Evolutionary conservation across 306 rosid species (phyloP).

Genomic region (Prunus persica): Prunus_persica_NCBIv2 NC_034009.1:36202001-36202500

Average conservation of each 20-base stretch:
- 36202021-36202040: conserved; percentile 4
- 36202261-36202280: conserved; percentile 2
- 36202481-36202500: not conserved
- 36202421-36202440: conserved; percentile 3
- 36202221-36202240: not conserved
- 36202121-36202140: not conserved
- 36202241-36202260: not conserved
- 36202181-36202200: not conserved
- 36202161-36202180: not conserved
- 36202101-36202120: not conserved
- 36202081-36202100: not conserved
- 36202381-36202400: conserved; percentile 9
- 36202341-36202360: conserved; percentile 13
- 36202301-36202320: not conserved
- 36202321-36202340: not conserved
- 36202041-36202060: conserved; percentile 16
- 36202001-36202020: not conserved
- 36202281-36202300: not conserved
- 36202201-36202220: not conserved
- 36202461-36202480: conserved; percentile 4
- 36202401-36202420: conserved; percentile 14
- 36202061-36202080: conserved; percentile 16
- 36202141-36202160: not conserved
- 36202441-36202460: conserved; percentile 1
- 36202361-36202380: not conserved